Evolutionary conservation across 2,329 filamentous ascomycete genomes (phyloP), one percentile per base, ranked within the genome.

Genomic region (Ophiocordyceps camponoti-floridani): DNA sequence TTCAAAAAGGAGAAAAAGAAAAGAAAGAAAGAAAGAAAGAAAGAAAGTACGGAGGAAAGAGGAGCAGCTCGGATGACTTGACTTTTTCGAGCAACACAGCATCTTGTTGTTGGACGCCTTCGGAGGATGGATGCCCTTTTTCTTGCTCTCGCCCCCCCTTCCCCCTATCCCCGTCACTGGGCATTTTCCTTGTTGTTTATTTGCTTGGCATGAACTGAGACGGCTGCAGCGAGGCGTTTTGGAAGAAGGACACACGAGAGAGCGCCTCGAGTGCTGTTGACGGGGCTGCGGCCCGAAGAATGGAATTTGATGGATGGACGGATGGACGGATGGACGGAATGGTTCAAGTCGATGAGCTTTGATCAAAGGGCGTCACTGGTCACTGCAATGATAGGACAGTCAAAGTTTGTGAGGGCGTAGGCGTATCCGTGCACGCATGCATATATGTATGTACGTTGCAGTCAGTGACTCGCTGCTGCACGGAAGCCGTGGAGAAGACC

Each of bases 141-240:
- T n/a, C n/a, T 30, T 44, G n/a, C 13, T 40, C 43, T 23, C 14
- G 42, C n/a, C n/a, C n/a, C n/a, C n/a, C n/a, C n/a, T n/a, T n/a
- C n/a, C n/a, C n/a, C n/a, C n/a, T n/a, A n/a, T n/a, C n/a, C 16
- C 45, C 18, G 26, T 9, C 28, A 46, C 47, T 50, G n/a, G 7
- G 13, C 40, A 41, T 27, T 41, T 27, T 41, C 12, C 19, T 27
- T 23, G 18, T 27, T 16, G 5, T 41, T 23, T 23, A 5, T 26
- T 23, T 18, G 38, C n/a, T 27, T 12, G 40, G 14, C n/a, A 12
- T 6, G 40, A 41, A 41, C 12, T 6, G 40, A 27, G 23, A 49
- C 45, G 48, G 45, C 48, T 51, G 50, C 46, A 53, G 51, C 51
- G 50, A 47, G 51, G 51, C 51, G 51, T 53, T 50, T 41, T 40